These are phyloP conservation scores for Beauveria sp. DNA, from an alignment of 2,329 filamentous ascomycete genomes.

Conservation along the genomic window DNA sequence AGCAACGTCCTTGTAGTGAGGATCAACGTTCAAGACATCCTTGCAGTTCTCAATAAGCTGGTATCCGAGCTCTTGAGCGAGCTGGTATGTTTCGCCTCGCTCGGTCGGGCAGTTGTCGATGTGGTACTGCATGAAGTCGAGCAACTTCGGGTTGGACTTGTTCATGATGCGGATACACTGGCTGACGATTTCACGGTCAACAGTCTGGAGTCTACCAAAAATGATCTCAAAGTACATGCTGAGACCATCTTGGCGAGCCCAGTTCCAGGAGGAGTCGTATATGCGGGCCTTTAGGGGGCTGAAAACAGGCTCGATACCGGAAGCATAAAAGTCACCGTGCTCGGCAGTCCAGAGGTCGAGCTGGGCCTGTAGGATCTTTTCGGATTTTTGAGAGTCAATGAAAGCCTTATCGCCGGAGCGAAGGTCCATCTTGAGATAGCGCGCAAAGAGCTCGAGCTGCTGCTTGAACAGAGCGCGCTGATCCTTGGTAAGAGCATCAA, in stretches of 20 bases:
- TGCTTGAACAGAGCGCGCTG: slow-evolving; percentile 96
- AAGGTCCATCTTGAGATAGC: slow-evolving; percentile 95
- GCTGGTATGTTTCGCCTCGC: slow-evolving; percentile 91
- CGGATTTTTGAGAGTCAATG: slow-evolving; percentile 74
- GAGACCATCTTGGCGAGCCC: slow-evolving; percentile 93
- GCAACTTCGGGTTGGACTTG: slow-evolving; percentile 86
- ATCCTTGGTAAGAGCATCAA: slow-evolving; percentile 95
- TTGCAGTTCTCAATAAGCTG: slow-evolving; percentile 97
- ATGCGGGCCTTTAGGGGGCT: slow-evolving; percentile 87
- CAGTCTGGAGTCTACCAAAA: slow-evolving; percentile 84
- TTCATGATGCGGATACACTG: slow-evolving; percentile 99
- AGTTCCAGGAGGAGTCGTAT: slow-evolving; percentile 99
- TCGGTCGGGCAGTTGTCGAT: slow-evolving; percentile 98
- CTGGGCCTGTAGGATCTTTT: slow-evolving; percentile 83
- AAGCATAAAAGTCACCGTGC: slow-evolving; percentile 92
- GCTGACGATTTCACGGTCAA: slow-evolving; percentile 96
- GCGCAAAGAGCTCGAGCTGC: slow-evolving; percentile 87
- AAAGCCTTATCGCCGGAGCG: slow-evolving; percentile 94
- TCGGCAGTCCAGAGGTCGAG: slow-evolving; percentile 91
- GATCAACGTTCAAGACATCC: slow-evolving; percentile 74
- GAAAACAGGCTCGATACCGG: slow-evolving; percentile 91
- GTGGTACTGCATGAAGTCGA: slow-evolving; percentile 99
- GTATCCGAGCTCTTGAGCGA: slow-evolving; percentile 90
- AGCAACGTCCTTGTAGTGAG: slow-evolving; percentile 93
- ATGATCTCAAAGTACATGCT: slow-evolving; percentile 99